phyloP scores from a whole-genome alignment of 1,139 yeast species.

The Pichia sorboxylosa region DNA sequence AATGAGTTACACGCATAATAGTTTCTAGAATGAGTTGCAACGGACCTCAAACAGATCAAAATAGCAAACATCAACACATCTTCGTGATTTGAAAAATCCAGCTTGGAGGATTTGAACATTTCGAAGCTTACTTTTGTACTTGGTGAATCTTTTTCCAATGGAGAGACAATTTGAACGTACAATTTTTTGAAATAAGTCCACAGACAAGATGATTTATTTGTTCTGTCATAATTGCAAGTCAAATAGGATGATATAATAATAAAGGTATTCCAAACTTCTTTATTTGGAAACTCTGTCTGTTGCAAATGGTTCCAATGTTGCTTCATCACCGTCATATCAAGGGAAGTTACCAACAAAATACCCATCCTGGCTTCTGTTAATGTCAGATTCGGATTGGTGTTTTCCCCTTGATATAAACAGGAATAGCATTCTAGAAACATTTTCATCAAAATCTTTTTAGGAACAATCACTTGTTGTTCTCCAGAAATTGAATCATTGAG shows the following conservation, averaged over 20 bases:
- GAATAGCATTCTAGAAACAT: constrained; percentile 15
- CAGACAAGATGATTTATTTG: constrained; percentile 33
- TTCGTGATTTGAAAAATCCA: too few species aligned
- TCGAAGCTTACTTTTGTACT: neutral
- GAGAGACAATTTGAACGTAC: constrained; percentile 3
- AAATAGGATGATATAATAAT: constrained; percentile 13
- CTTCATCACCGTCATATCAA: constrained; percentile 27
- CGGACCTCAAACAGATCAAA: constrained; percentile 19
- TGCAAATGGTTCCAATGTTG: constrained; percentile 14
- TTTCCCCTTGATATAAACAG: constrained; percentile 3
- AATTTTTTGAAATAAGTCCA: constrained; percentile 30
- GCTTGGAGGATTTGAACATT: too few species aligned
- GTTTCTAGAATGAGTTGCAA: constrained; percentile 29
- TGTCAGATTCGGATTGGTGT: too few species aligned
- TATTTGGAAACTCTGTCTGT: neutral
- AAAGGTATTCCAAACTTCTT: neutral
- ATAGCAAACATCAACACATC: too few species aligned
- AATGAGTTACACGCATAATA: constrained; percentile 35
- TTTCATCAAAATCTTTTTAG: constrained; percentile 8
- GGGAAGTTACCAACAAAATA: constrained; percentile 29
- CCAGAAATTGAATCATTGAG: constrained; percentile 7
- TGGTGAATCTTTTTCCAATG: neutral
- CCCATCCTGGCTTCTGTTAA: constrained; percentile 16
- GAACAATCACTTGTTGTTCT: constrained; percentile 12
- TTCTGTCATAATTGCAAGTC: constrained; percentile 26